A percentile compares a stretch with the other conserved stretches of the same genome.
Evolutionary conservation across 148 eudicot species (phyloP).

Genomic region (Spergularia marina): DNA sequence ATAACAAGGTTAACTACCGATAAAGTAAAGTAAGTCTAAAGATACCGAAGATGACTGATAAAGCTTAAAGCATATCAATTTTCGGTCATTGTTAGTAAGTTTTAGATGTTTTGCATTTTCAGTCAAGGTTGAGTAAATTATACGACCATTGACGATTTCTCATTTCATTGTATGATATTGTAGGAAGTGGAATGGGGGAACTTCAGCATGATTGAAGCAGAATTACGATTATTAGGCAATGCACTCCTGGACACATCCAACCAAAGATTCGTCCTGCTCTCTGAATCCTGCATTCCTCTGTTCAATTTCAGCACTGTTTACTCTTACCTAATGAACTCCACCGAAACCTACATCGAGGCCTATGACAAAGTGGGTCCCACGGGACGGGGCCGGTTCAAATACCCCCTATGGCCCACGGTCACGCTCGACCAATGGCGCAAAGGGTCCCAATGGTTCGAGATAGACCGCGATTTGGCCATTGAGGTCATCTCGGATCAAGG

Average conservation of each 20-base stretch:
- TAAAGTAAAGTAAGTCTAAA: too few species aligned
- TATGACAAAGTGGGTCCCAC: conserved; percentile 50
- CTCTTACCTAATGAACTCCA: conserved; percentile 64
- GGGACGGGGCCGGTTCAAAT: conserved; percentile 83
- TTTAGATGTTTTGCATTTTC: too few species aligned
- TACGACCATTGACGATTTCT: neutral
- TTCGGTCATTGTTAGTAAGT: too few species aligned
- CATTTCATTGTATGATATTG: neutral
- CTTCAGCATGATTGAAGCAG: conserved; percentile 79
- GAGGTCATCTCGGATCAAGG: conserved; percentile 48
- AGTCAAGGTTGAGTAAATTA: too few species aligned
- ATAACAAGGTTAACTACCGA: too few species aligned
- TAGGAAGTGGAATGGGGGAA: conserved; percentile 79
- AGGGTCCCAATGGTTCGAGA: conserved; percentile 95
- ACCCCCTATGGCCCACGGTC: conserved; percentile 49
- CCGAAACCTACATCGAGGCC: conserved; percentile 43
- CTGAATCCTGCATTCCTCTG: conserved; percentile 86
- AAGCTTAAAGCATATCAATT: too few species aligned
- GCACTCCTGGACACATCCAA: conserved; percentile 79
- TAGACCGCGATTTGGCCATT: conserved; percentile 50
- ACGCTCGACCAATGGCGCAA: conserved; percentile 73
- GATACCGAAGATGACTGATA: too few species aligned
- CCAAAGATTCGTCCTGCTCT: conserved; percentile 72
- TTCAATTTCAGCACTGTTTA: conserved; percentile 77
- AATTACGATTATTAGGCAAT: conserved; percentile 69